Conservation (phyloP, 768 basidiomycete species). For the Collybia mongolica region DNA sequence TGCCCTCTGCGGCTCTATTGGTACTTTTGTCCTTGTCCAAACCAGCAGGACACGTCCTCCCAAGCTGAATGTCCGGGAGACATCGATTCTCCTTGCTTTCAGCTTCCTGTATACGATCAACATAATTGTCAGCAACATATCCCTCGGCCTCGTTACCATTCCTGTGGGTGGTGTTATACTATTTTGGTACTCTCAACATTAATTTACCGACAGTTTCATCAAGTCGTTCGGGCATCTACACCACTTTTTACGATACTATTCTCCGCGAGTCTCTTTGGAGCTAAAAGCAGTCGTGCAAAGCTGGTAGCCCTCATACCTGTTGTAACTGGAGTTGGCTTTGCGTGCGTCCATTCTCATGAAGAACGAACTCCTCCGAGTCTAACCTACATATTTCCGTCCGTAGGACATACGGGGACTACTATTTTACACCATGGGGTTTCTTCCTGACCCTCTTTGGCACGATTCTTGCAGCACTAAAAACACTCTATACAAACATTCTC, state of each 20-base stretch:
- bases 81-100: slow-evolving; percentile 71
- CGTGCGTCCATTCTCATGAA: slow-evolving; percentile 48
- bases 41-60: slow-evolving; percentile 14
- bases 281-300: slow-evolving; percentile 58
- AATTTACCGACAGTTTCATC: slow-evolving; percentile 72
- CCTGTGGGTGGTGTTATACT: slow-evolving; percentile 55
- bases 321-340: slow-evolving; percentile 86
- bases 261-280: slow-evolving; percentile 65
- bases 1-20: slow-evolving; percentile 81
- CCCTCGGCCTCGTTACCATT: slow-evolving; percentile 83
- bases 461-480: slow-evolving; percentile 89
- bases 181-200: background rate
- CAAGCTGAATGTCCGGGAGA: slow-evolving; percentile 49
- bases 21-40: slow-evolving; percentile 67
- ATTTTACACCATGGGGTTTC: slow-evolving; percentile 84
- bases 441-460: slow-evolving; percentile 89
- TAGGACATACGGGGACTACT: slow-evolving; percentile 95
- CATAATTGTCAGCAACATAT: slow-evolving; percentile 92
- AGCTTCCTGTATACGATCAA: slow-evolving; percentile 92
- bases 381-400: background rate
- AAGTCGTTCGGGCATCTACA: slow-evolving; percentile 90
- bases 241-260: slow-evolving; percentile 90
- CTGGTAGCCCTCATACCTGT: slow-evolving; percentile 80
- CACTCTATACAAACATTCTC: slow-evolving; percentile 84
- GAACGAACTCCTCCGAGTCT: background rate